Evolutionary conservation across 257 asterid genomes (phyloP).

Genomic region (Datura wrightii): DNA sequence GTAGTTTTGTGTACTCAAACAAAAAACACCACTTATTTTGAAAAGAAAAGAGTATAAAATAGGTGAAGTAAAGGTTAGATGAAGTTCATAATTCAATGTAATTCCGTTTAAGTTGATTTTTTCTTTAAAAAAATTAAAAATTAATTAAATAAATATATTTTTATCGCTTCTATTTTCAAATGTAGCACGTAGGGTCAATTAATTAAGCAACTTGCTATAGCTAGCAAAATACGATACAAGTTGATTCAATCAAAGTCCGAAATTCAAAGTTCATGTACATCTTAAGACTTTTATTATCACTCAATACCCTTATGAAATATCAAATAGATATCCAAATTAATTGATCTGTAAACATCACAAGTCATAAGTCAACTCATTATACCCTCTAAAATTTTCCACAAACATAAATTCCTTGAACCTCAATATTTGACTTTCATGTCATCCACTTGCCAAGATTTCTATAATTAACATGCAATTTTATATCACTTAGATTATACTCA

Average conservation of each 20-base stretch:
- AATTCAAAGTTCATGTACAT: background rate
- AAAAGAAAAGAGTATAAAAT: too few species aligned
- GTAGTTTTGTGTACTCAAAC: too few species aligned
- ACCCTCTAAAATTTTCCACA: background rate
- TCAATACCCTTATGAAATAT: background rate
- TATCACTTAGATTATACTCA: background rate
- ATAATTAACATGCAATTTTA: background rate
- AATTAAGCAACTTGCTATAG: background rate
- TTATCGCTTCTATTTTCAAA: too few species aligned
- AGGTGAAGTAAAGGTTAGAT: too few species aligned
- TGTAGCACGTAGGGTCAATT: background rate
- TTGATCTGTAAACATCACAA: background rate
- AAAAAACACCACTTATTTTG: too few species aligned
- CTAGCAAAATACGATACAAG: background rate
- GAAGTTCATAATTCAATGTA: too few species aligned
- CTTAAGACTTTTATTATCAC: too few species aligned
- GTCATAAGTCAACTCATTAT: background rate
- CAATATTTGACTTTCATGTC: slow-evolving; percentile 23
- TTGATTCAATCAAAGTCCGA: background rate
- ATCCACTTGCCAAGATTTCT: background rate
- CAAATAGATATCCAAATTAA: background rate
- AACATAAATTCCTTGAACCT: background rate
- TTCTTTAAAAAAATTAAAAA: too few species aligned
- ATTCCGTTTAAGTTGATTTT: too few species aligned
- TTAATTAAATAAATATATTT: too few species aligned